Conservation (phyloP, 2,329 filamentous ascomycete genomes). For the Venturia oleaginea region DNA sequence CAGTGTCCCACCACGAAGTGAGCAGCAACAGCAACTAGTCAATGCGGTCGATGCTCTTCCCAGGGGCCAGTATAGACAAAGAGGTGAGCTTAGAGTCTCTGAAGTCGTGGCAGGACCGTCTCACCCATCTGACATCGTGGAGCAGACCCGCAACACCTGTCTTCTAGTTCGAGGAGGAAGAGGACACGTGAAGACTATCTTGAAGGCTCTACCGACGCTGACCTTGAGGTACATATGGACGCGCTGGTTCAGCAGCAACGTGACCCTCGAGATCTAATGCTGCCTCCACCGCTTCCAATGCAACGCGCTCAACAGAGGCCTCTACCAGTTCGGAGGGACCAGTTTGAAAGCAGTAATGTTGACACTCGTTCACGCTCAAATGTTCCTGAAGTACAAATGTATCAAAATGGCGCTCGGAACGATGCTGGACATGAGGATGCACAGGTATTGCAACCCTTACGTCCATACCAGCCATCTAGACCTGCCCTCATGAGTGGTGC, state of each 20-base stretch:
- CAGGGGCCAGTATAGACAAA: neutral
- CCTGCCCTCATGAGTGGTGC: neutral
- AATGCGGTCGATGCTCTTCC: neutral
- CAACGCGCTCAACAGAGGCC: neutral
- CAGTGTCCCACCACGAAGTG: neutral
- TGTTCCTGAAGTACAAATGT: neutral
- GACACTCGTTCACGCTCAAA: neutral
- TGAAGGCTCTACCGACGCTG: neutral
- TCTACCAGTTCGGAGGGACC: neutral
- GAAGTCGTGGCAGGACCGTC: too few relatives aligned
- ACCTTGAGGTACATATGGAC: neutral
- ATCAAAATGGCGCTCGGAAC: neutral
- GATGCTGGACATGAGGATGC: neutral
- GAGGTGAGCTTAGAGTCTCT: neutral
- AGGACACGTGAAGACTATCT: conserved; percentile 11
- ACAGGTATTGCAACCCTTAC: neutral
- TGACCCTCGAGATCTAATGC: neutral
- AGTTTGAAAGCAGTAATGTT: neutral
- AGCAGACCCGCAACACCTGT: neutral
- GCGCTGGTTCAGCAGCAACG: neutral
- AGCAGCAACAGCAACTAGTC: neutral
- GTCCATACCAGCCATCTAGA: neutral
- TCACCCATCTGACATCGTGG: neutral
- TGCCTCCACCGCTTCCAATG: conserved; percentile 15
- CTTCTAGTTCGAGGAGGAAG: conserved; percentile 9